Evolutionary conservation across 2,329 filamentous ascomycete genomes (phyloP).

Genomic region (Acrocalymma vagum): DNA sequence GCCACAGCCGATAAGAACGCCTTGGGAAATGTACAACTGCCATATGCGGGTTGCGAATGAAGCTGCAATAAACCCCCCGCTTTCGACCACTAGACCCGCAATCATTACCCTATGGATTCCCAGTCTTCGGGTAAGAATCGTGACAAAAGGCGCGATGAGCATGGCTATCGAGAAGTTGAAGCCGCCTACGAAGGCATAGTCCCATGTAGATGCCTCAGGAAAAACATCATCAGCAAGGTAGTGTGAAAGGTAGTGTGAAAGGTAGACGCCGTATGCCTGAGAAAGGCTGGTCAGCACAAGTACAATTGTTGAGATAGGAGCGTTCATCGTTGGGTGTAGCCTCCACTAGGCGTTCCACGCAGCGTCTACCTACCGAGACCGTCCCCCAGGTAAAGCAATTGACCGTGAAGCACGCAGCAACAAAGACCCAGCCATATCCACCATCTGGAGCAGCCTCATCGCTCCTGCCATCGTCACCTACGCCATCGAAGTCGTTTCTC

Average conservation of each 20-base stretch:
- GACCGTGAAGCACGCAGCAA: slow-evolving; percentile 14
- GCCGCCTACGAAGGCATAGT: slow-evolving; percentile 53
- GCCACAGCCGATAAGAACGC: slow-evolving; percentile 50
- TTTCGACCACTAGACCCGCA: slow-evolving; percentile 43
- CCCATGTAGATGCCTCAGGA: slow-evolving; percentile 40
- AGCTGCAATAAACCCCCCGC: slow-evolving; percentile 46
- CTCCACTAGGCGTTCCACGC: neutral
- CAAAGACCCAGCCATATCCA: slow-evolving; percentile 25
- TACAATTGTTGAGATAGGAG: slow-evolving; percentile 1
- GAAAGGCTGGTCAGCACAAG: slow-evolving; percentile 5
- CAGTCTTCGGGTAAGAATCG: slow-evolving; percentile 30
- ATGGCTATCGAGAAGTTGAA: slow-evolving; percentile 47
- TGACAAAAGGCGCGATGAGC: slow-evolving; percentile 45
- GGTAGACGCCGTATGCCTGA: slow-evolving; percentile 52
- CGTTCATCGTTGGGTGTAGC: no score
- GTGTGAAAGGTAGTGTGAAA: slow-evolving; percentile 55
- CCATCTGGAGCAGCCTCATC: slow-evolving; percentile 19
- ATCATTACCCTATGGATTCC: slow-evolving; percentile 40
- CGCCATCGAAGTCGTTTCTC: slow-evolving; percentile 1
- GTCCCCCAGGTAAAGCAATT: slow-evolving; percentile 22
- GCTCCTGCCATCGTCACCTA: no score
- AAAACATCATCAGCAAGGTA: slow-evolving; percentile 45
- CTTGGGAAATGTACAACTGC: slow-evolving; percentile 54
- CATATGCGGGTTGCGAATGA: slow-evolving; percentile 48
- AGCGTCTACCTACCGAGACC: slow-evolving; percentile 17